Evolutionary conservation across 2,329 filamentous ascomycete species (phyloP), one percentile per base, ranked within the genome.

Genomic region (Exophiala phaeomuriformis): DNA sequence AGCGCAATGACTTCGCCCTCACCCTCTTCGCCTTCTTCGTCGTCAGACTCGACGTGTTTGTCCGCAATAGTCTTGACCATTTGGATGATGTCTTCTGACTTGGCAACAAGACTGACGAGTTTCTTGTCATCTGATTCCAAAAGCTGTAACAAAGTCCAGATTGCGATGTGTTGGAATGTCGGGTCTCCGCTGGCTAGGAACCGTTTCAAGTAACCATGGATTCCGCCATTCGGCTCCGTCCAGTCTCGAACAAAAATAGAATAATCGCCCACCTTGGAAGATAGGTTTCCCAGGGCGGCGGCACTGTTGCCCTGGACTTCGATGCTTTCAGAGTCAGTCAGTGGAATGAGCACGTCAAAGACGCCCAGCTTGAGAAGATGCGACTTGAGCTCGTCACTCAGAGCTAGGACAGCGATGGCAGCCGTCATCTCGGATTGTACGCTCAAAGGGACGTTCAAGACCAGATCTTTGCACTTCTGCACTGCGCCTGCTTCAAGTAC

Each of bases 351-450:
- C 8, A 97, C 90, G 66, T 96, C 93, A 66, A 97, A 97, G 1
- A 98, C 91, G 27, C 91, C 93, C 1, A 97, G 79, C 57, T 88
- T 90, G 51, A 98, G 75, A 8, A 98, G 79, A 66, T 95, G 88
- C 3, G 87, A 83, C 73, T 98, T 98, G 54, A 98, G 79, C 60
- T 98, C 93, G 65, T 98, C 93, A 64, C 91, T 96, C 48, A 98
- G 75, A 12, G 93, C 93, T 59, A 98, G 78, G 9, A 98, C 93
- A 36, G 93, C 93, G 70, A 98, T 96, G 1, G 93, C 93, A n/a
- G 93, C 93, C 3, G 93, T 98, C 93, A 98, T 98, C 71, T 98
- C 93, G 1, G 90, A 96, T 69, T 98, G 93, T 2, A 98, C 93
- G 37, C 88, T 91, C 46, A 97, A 79, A 0, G 93, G 90, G 2